Evolutionary conservation across 495 filamentous ascomycete genomes (phyloP).

Genomic region (Rostrohypoxylon terebratum): DNA sequence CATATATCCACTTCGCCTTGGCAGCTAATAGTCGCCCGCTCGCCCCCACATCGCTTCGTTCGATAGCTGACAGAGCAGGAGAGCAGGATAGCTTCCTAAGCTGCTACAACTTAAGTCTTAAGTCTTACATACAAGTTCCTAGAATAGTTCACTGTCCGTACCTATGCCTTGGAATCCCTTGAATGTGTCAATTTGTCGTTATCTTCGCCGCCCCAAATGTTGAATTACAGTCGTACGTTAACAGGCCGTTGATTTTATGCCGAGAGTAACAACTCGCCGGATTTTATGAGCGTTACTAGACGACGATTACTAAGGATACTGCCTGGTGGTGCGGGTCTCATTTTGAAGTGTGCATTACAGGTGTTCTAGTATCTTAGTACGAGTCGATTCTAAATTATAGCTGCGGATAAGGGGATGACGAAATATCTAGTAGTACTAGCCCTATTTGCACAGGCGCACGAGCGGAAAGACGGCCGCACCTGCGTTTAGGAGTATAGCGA

Average conservation of each 20-base stretch:
- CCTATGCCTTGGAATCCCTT: no score
- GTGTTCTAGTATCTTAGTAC: slow-evolving; percentile 1
- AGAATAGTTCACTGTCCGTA: background rate
- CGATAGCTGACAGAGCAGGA: slow-evolving; percentile 10
- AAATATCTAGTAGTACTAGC: slow-evolving; percentile 19
- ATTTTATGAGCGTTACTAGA: slow-evolving; percentile 2
- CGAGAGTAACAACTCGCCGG: slow-evolving; percentile 19
- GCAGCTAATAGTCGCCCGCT: slow-evolving; percentile 17
- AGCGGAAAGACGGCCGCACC: slow-evolving; percentile 27
- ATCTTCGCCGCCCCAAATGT: slow-evolving; percentile 31
- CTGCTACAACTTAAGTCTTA: background rate
- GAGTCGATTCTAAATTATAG: no score
- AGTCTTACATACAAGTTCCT: background rate
- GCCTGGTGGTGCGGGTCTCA: slow-evolving; percentile 19
- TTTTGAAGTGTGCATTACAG: background rate
- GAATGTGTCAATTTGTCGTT: background rate
- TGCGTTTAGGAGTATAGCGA: slow-evolving; percentile 23
- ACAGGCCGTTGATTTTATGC: slow-evolving; percentile 32
- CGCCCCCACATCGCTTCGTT: slow-evolving; percentile 9
- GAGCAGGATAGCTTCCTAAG: background rate
- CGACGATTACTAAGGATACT: slow-evolving; percentile 34
- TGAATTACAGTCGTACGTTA: slow-evolving; percentile 21
- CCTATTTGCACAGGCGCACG: background rate
- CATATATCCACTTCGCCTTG: slow-evolving; percentile 31
- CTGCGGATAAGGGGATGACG: slow-evolving; percentile 22